Evolutionary conservation across 495 filamentous ascomycete genomes (phyloP).

Genomic region (Talaromyces stipitatus): DNA sequence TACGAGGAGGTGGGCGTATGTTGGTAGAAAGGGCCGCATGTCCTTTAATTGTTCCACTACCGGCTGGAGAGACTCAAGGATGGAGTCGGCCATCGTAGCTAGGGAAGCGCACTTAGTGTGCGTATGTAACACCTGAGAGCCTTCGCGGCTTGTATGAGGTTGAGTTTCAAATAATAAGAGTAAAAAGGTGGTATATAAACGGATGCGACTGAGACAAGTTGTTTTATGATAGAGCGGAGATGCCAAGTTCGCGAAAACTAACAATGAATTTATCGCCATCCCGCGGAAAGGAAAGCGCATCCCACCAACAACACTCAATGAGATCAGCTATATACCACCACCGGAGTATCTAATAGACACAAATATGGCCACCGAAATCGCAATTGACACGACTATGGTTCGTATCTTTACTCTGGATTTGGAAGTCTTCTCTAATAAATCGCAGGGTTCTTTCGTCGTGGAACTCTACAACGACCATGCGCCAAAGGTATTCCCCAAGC

Average conservation of each 20-base stretch:
- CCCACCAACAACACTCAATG: slow-evolving; percentile 4
- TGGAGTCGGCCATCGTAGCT: slow-evolving; percentile 31
- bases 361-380: slow-evolving; percentile 66
- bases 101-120: slow-evolving; percentile 6
- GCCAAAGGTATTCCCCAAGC: slow-evolving; percentile 45
- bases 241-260: neutral
- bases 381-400: slow-evolving; percentile 79
- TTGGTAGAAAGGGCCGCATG: slow-evolving; percentile 50
- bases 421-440: slow-evolving; percentile 12
- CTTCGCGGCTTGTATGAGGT: neutral
- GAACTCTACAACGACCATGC: slow-evolving; percentile 85
- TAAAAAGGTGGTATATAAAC: neutral
- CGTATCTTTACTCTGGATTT: neutral
- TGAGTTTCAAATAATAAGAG: neutral
- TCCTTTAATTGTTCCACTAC: slow-evolving; percentile 41
- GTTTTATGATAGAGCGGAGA: neutral
- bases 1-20: slow-evolving; percentile 58
- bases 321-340: slow-evolving; percentile 1
- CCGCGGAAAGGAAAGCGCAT: neutral
- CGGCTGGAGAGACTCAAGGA: slow-evolving; percentile 41
- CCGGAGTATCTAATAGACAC: neutral
- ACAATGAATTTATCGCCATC: neutral
- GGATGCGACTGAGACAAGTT: neutral
- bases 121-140: neutral
- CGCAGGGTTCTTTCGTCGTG: slow-evolving; percentile 68